A percentile compares a stretch with the other conserved stretches of the same genome.
These are phyloP conservation scores for Aspergillus leporis DNA, from an alignment of 495 filamentous ascomycete genomes.

Conservation along the genomic window DNA sequence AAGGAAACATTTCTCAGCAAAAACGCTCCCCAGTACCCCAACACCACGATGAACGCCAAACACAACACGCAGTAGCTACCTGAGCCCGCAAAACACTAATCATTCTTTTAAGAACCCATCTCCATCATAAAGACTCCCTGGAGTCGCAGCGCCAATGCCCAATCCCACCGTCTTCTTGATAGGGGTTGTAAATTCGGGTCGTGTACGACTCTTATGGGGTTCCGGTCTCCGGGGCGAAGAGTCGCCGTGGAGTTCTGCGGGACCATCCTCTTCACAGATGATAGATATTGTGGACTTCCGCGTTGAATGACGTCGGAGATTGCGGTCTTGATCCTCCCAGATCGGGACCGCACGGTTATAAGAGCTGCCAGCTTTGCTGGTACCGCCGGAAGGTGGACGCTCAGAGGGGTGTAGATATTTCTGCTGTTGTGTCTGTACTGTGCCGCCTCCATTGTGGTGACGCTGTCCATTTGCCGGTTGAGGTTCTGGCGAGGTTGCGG, in stretches of 20 bases:
- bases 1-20: background rate
- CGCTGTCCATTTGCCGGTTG: background rate
- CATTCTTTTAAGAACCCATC: conserved; percentile 51
- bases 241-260: conserved; percentile 18
- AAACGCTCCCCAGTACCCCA: background rate
- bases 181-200: conserved; percentile 33
- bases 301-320: conserved; percentile 1
- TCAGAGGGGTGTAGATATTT: background rate
- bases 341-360: conserved; percentile 36
- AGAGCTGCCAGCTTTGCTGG: conserved; percentile 1
- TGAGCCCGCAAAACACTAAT: conserved; percentile 7
- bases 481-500: conserved; percentile 3
- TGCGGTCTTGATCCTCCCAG: conserved; percentile 42
- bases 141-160: conserved; percentile 37
- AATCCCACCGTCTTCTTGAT: conserved; percentile 35
- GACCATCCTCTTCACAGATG: conserved; percentile 15
- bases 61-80: conserved; percentile 6
- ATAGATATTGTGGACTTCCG: conserved; percentile 12
- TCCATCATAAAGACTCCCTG: conserved; percentile 50
- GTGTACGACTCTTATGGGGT: conserved; percentile 9
- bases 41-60: background rate
- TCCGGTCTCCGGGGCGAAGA: conserved; percentile 12
- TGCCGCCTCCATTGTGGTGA: background rate
- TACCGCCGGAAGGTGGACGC: conserved; percentile 5
- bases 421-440: background rate